Conservation (phyloP, 331 rosid species). For the Quercus phellos region DNA sequence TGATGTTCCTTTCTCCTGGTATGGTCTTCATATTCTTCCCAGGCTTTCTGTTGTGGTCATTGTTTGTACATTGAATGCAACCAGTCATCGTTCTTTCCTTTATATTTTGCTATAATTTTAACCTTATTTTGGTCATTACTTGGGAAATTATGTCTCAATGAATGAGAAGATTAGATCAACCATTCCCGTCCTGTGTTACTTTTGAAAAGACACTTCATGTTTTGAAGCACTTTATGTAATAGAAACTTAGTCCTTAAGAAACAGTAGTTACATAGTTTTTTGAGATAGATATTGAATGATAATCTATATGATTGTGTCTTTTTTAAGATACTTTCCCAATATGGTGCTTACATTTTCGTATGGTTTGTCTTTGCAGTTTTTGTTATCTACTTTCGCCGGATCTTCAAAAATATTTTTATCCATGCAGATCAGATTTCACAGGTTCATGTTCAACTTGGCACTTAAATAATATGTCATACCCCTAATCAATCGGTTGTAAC, state of each 20-base stretch:
- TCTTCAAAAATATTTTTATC: constrained; percentile 88
- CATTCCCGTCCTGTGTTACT: neutral
- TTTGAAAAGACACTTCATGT: neutral
- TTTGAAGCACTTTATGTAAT: neutral
- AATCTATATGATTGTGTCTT: constrained; percentile 4
- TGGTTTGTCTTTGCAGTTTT: constrained; percentile 49
- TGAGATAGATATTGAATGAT: neutral
- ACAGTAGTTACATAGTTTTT: neutral
- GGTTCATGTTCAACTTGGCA: constrained; percentile 37
- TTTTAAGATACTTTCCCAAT: constrained; percentile 9
- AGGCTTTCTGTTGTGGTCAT: neutral
- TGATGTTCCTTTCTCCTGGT: constrained; percentile 11
- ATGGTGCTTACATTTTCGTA: neutral
- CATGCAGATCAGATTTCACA: constrained; percentile 97
- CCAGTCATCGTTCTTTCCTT: neutral
- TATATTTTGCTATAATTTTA: neutral
- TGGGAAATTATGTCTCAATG: neutral
- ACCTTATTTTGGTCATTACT: neutral
- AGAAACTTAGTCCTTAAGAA: constrained; percentile 1
- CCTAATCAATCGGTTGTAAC: too few relatives aligned
- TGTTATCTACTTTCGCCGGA: constrained; percentile 80
- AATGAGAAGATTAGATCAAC: neutral
- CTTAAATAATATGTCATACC: neutral
- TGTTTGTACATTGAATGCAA: neutral
- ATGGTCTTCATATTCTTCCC: neutral